Base-by-base conservation (phyloP, 2,329 filamentous ascomycete species). In the Penicillium sp. region DNA sequence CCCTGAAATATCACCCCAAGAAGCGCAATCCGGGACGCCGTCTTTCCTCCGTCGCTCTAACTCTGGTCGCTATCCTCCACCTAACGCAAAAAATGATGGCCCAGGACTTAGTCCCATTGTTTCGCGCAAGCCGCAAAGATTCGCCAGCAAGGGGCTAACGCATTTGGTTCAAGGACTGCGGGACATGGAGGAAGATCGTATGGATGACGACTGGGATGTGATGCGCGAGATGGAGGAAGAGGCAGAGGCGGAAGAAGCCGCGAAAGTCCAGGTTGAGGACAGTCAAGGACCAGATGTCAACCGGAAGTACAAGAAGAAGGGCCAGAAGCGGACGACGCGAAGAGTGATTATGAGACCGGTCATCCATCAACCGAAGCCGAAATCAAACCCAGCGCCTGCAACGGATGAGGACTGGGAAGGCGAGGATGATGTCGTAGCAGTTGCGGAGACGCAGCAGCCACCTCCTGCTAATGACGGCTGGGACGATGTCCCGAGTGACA, bases 291-390 rank as follows among this genome's bases (percentile, higher is more conserved):
- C 57, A 5, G 61, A 44, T 4, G 27, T 53, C 11, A 56, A 60
- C n/a, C 36, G 43, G 6, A 51, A 57, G n/a, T 79, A 71, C 66
- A 80, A 78, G 65, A 81, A 80, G 68, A 79, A 76, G 62, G 78
- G 78, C 2, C 79, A 80, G 60, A 81, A 81, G 60, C 70, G 79
- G 46, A 79, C 77, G 6, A 81, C 79, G 2, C 72, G 75, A 50
- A 65, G 73, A 46, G 75, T 78, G 13, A 71, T 66, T 38, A 78
- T 81, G 71, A 75, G 72, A 46, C 78, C 78, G 1, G 70, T 73
- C 3, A 62, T 70, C 31, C 65, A 73, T 34, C 72, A 70, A 47
- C 60, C 68, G 3, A 67, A 70, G 48, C 51, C 66, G 5, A 61
- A 64, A 45, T 63, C 66, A 10, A 60, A 64, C 15, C 56, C 63